Conservation (phyloP, 805 yeast genomes). For the Wickerhamiella galacta region DNA sequence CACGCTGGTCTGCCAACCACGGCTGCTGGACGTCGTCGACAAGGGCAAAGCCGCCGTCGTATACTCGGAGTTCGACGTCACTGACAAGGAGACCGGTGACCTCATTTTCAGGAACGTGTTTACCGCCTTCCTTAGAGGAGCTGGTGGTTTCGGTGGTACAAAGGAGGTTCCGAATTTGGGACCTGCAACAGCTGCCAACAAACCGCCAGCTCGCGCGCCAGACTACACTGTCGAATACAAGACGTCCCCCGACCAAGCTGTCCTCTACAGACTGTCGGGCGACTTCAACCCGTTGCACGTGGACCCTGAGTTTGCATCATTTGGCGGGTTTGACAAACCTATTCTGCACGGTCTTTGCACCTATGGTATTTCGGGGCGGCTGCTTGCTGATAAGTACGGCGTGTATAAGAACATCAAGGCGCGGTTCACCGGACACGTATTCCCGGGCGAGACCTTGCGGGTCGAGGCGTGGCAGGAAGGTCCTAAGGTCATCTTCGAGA, state of each 20-base stretch:
- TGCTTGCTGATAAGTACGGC: constrained; percentile 66
- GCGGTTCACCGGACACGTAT: constrained; percentile 80
- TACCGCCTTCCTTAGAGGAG: constrained; percentile 67
- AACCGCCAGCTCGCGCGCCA: constrained; percentile 46
- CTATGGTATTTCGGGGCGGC: constrained; percentile 67
- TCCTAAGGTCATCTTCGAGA: constrained; percentile 57
- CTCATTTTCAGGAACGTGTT: constrained; percentile 64
- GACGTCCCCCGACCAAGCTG: constrained; percentile 62
- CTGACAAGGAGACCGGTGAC: constrained; percentile 58
- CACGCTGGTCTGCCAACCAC: constrained; percentile 38
- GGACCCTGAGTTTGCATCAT: constrained; percentile 79
- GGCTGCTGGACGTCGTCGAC: constrained; percentile 60
- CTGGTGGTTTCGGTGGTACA: constrained; percentile 34
- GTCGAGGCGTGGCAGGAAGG: constrained; percentile 75
- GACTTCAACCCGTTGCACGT: constrained; percentile 92
- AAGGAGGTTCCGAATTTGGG: constrained; percentile 39
- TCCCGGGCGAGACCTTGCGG: constrained; percentile 81
- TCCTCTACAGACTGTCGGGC: constrained; percentile 79
- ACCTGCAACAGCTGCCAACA: constrained; percentile 45
- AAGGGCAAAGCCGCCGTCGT: constrained; percentile 73
- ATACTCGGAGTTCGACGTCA: constrained; percentile 54
- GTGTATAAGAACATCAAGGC: constrained; percentile 69
- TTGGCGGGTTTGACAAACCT: constrained; percentile 72
- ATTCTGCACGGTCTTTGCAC: constrained; percentile 86
- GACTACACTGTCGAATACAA: constrained; percentile 44